Conservation (phyloP, 805 yeast species). For the Nematodospora valgi region DNA sequence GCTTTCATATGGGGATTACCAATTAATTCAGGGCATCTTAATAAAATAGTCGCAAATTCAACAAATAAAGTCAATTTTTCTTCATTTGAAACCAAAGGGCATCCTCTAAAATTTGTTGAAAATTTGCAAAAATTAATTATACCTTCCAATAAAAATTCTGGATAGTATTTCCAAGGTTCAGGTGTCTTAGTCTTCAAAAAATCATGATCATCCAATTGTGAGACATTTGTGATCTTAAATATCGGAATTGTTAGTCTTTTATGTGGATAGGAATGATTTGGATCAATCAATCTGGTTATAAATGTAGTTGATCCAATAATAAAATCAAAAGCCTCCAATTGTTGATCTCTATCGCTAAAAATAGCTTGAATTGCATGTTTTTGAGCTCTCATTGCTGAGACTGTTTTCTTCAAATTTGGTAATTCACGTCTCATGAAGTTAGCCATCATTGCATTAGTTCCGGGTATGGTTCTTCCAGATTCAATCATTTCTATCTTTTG, state of each 20-base stretch:
- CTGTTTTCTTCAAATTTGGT: slow-evolving; percentile 41
- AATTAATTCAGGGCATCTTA: slow-evolving; percentile 80
- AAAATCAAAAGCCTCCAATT: slow-evolving; percentile 70
- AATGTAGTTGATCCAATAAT: slow-evolving; percentile 73
- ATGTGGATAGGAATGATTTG: slow-evolving; percentile 60
- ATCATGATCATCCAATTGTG: slow-evolving; percentile 73
- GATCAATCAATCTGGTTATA: slow-evolving; percentile 69
- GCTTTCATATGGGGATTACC: slow-evolving; percentile 94
- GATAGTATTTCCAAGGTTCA: slow-evolving; percentile 73
- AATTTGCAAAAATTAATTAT: slow-evolving; percentile 67
- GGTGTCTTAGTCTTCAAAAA: slow-evolving; percentile 65
- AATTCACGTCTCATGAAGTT: slow-evolving; percentile 36
- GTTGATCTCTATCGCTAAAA: slow-evolving; percentile 53
- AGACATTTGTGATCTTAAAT: slow-evolving; percentile 54
- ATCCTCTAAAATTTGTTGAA: slow-evolving; percentile 51
- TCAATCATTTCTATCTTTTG: slow-evolving; percentile 48
- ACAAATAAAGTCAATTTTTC: slow-evolving; percentile 55
- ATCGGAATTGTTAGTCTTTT: slow-evolving; percentile 49
- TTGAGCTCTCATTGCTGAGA: slow-evolving; percentile 36
- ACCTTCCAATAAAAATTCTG: slow-evolving; percentile 85
- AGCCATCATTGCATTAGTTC: slow-evolving; percentile 23
- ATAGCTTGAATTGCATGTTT: slow-evolving; percentile 62
- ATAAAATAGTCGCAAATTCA: slow-evolving; percentile 67
- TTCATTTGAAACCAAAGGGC: slow-evolving; percentile 53
- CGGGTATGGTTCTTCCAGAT: slow-evolving; percentile 19